These are phyloP conservation scores for Xylaria palmicola DNA, from an alignment of 495 filamentous ascomycete species.

Conservation along the genomic window DNA sequence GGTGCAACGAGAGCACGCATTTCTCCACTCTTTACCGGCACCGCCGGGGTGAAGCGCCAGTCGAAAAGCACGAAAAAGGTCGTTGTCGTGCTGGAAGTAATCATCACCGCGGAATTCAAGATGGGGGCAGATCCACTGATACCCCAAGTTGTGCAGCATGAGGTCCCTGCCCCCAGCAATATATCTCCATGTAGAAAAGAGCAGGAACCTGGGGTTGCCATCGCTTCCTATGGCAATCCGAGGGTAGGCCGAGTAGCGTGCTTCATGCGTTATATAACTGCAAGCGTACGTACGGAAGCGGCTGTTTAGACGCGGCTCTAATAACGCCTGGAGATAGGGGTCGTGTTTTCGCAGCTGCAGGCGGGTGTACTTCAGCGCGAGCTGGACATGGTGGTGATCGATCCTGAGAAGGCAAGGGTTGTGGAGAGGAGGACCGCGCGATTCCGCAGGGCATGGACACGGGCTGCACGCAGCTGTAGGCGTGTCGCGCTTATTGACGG, in stretches of 20 bases:
- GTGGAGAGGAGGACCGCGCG: too few species aligned
- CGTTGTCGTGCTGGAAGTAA: neutral
- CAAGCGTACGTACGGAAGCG: too few species aligned
- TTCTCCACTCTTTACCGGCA: neutral
- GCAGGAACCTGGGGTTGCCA: slow-evolving; percentile 1
- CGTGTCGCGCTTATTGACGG: too few species aligned
- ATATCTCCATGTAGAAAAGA: slow-evolving; percentile 1
- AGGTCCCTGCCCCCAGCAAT: neutral
- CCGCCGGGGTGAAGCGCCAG: neutral
- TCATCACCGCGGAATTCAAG: neutral
- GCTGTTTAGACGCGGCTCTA: neutral
- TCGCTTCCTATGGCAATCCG: neutral
- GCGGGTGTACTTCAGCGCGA: too few species aligned
- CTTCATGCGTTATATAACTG: neutral
- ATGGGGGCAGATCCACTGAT: neutral
- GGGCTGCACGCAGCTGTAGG: too few species aligned
- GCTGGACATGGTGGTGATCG: too few species aligned
- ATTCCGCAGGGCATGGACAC: too few species aligned
- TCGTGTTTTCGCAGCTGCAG: too few species aligned
- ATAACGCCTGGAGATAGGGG: neutral
- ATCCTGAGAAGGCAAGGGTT: too few species aligned
- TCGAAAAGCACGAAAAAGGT: neutral
- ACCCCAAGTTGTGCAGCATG: neutral
- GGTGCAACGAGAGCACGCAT: neutral
- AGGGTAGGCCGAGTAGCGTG: neutral